Evolutionary conservation across 495 filamentous ascomycete genomes (phyloP).

Genomic region (Melanomma pulvis-pyrius): DNA sequence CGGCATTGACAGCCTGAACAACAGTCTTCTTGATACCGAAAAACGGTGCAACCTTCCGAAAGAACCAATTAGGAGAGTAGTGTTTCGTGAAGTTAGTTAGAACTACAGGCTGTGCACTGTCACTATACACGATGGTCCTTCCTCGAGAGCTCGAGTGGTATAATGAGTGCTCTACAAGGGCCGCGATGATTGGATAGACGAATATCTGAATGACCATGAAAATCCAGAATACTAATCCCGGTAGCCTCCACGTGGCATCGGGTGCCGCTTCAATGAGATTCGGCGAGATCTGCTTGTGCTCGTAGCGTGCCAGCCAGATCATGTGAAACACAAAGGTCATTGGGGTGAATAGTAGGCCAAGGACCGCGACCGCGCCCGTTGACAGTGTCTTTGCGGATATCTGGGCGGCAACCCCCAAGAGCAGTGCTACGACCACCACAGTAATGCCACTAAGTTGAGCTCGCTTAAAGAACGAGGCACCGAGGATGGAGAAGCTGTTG

Average conservation of each 20-base stretch:
- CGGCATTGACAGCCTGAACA: slow-evolving; percentile 71
- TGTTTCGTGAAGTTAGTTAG: slow-evolving; percentile 71
- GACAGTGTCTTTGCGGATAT: slow-evolving; percentile 55
- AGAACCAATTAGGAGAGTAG: slow-evolving; percentile 67
- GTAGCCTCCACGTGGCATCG: slow-evolving; percentile 61
- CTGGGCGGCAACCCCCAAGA: slow-evolving; percentile 72
- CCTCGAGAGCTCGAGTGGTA: slow-evolving; percentile 63
- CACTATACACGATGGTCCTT: slow-evolving; percentile 51
- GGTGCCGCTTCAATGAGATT: slow-evolving; percentile 62
- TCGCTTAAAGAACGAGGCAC: slow-evolving; percentile 72
- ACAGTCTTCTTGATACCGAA: slow-evolving; percentile 58
- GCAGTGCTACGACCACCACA: slow-evolving; percentile 63
- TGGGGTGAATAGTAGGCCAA: slow-evolving; percentile 73
- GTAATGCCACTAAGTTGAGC: slow-evolving; percentile 77
- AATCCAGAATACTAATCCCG: slow-evolving; percentile 68
- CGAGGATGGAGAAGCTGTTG: slow-evolving; percentile 69
- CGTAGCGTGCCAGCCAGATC: slow-evolving; percentile 67
- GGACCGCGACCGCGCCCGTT: slow-evolving; percentile 60
- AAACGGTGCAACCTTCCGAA: slow-evolving; percentile 45
- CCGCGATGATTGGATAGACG: slow-evolving; percentile 69
- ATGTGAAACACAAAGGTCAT: slow-evolving; percentile 78
- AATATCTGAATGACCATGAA: slow-evolving; percentile 74
- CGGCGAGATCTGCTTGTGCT: slow-evolving; percentile 56
- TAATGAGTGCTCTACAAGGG: slow-evolving; percentile 69
- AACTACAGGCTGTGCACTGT: slow-evolving; percentile 50